Evolutionary conservation across 2,329 filamentous ascomycete genomes (phyloP).

Genomic region (Apiospora phragmitis): DNA sequence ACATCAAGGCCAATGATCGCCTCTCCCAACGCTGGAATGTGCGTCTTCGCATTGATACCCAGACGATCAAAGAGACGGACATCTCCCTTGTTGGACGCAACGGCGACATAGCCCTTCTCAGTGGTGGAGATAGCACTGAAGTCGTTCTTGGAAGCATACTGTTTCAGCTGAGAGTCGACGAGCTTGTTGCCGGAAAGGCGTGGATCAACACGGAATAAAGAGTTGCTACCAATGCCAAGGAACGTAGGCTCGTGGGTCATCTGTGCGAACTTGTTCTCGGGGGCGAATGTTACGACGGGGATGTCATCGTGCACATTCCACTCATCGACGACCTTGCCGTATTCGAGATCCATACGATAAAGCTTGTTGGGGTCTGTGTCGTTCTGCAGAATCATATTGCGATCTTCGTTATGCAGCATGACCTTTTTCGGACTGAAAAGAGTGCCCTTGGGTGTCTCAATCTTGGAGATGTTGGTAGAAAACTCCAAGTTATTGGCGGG

Average conservation of each 20-base stretch:
- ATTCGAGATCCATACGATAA: constrained; percentile 96
- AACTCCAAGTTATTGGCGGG: constrained; percentile 91
- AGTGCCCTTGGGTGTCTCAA: constrained; percentile 83
- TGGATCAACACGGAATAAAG: constrained; percentile 90
- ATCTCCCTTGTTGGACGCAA: constrained; percentile 96
- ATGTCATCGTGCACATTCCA: constrained; percentile 99
- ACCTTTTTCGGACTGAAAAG: constrained; percentile 94
- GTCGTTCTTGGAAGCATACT: constrained; percentile 95
- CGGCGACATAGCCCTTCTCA: constrained; percentile 93
- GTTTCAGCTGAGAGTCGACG: constrained; percentile 89
- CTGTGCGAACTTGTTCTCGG: constrained; percentile 97
- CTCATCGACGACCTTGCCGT: constrained; percentile 96
- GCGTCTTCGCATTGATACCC: constrained; percentile 96
- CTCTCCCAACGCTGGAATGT: constrained; percentile 92
- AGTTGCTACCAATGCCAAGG: constrained; percentile 88
- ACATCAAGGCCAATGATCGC: constrained; percentile 94
- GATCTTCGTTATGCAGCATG: constrained; percentile 91
- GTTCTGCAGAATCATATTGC: constrained; percentile 87
- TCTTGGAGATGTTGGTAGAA: constrained; percentile 94
- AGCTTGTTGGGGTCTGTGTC: constrained; percentile 81
- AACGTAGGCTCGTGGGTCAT: constrained; percentile 96
- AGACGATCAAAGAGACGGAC: constrained; percentile 95
- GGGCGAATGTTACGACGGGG: constrained; percentile 85
- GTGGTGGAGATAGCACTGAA: constrained; percentile 95
- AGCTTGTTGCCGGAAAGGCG: constrained; percentile 88